Evolutionary conservation across 495 filamentous ascomycete genomes (phyloP).

Genomic region (Podospora sp.): DNA sequence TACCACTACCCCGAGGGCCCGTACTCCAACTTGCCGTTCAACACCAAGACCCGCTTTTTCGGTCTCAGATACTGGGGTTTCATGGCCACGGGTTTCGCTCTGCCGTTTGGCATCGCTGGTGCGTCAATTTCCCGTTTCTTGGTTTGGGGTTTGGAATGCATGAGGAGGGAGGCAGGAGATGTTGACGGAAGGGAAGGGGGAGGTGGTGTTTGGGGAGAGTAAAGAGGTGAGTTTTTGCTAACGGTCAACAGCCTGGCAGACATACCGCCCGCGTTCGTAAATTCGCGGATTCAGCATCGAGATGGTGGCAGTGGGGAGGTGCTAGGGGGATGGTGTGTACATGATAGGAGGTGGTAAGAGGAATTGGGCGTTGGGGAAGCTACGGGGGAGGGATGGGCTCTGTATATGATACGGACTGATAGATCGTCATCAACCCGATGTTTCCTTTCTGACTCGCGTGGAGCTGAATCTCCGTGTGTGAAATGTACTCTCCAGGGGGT

Average conservation of each 20-base stretch:
- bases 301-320: background rate
- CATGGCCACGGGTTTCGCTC: conserved; percentile 73
- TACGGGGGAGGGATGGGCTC: conserved; percentile 15
- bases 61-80: conserved; percentile 79
- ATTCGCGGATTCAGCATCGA: conserved; percentile 22
- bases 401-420: conserved; percentile 37
- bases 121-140: conserved; percentile 43
- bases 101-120: conserved; percentile 84
- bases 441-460: conserved; percentile 9
- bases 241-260: conserved; percentile 74
- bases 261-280: conserved; percentile 64
- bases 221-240: conserved; percentile 13
- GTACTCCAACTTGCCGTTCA: conserved; percentile 92
- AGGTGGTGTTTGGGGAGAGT: background rate
- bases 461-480: too few species aligned
- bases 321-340: background rate
- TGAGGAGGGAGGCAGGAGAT: too few species aligned
- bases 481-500: too few species aligned
- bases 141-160: too few species aligned
- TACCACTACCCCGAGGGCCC: conserved; percentile 99
- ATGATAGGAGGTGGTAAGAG: conserved; percentile 2
- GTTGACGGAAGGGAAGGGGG: too few species aligned
- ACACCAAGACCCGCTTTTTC: conserved; percentile 86
- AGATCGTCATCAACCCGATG: conserved; percentile 28
- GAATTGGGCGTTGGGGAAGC: background rate